These are phyloP conservation scores for Saccharomycopsis guyanensis DNA, from an alignment of 805 yeast genomes.

Conservation along the genomic window DNA sequence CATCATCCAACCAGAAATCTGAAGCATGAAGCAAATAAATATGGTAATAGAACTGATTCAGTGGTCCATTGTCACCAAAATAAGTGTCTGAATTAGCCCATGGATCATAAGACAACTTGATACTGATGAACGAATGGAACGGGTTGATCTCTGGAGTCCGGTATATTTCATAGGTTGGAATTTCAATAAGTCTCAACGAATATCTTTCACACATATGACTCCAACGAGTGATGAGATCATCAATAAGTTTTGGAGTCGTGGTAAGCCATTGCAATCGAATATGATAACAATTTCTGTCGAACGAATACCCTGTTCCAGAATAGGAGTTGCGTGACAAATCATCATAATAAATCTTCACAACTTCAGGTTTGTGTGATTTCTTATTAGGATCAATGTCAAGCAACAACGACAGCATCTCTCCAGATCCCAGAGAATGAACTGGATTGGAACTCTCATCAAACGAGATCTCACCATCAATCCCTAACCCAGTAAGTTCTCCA, in stretches of 20 bases:
- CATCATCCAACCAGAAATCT: constrained; percentile 75
- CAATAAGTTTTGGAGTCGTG: constrained; percentile 78
- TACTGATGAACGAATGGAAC: constrained; percentile 75
- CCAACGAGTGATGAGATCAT: constrained; percentile 71
- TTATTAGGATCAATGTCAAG: constrained; percentile 69
- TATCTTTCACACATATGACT: constrained; percentile 77
- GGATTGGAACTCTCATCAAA: not conserved
- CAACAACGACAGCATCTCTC: constrained; percentile 57
- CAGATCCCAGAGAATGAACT: constrained; percentile 20
- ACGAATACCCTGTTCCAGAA: constrained; percentile 53
- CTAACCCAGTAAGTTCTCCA: constrained; percentile 7
- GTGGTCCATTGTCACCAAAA: constrained; percentile 31
- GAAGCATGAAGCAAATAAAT: constrained; percentile 57
- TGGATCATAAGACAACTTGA: constrained; percentile 62
- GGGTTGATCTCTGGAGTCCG: constrained; percentile 73
- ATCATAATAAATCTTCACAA: constrained; percentile 80
- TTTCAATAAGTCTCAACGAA: constrained; percentile 45
- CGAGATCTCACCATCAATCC: not conserved
- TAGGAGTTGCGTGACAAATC: constrained; percentile 51
- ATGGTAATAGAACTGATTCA: constrained; percentile 65
- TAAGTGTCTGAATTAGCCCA: constrained; percentile 33
- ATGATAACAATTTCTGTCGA: constrained; percentile 62
- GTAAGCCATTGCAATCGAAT: constrained; percentile 88
- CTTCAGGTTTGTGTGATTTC: constrained; percentile 70
- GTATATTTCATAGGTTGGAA: constrained; percentile 28